These are phyloP conservation scores for Zymoseptoria pseudotritici DNA, from an alignment of 2,329 filamentous ascomycete genomes.

Conservation along the genomic window DNA sequence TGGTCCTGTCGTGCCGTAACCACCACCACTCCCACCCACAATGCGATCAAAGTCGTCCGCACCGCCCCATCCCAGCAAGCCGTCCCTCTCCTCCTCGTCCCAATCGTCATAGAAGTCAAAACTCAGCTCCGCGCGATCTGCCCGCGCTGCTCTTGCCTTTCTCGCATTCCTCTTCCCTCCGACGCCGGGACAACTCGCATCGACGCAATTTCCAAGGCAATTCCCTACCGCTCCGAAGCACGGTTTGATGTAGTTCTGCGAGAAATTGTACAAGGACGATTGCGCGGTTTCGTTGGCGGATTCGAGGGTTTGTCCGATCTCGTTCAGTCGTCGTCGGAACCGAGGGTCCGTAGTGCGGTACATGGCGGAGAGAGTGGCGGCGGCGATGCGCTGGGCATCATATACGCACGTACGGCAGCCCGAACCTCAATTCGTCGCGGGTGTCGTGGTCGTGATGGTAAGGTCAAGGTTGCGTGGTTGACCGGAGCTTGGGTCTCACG, in stretches of 20 bases:
- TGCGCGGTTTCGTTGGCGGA: slow-evolving; percentile 87
- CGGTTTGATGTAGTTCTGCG: slow-evolving; percentile 74
- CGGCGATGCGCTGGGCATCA: too few species aligned
- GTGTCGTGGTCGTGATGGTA: too few species aligned
- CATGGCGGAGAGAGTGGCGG: slow-evolving; percentile 32
- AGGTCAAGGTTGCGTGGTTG: too few species aligned
- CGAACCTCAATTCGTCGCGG: too few species aligned
- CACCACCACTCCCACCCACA: slow-evolving; percentile 58
- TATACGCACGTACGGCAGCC: too few species aligned
- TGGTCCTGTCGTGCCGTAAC: slow-evolving; percentile 28
- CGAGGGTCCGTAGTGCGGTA: slow-evolving; percentile 68
- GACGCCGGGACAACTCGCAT: slow-evolving; percentile 35
- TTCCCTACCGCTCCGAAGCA: slow-evolving; percentile 63
- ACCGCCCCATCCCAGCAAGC: slow-evolving; percentile 58
- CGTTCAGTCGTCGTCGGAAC: slow-evolving; percentile 87
- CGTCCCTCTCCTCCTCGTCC: slow-evolving; percentile 61
- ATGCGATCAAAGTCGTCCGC: slow-evolving; percentile 75
- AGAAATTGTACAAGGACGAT: slow-evolving; percentile 80
- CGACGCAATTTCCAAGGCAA: slow-evolving; percentile 62
- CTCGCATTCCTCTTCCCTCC: slow-evolving; percentile 23
- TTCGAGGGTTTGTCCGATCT: slow-evolving; percentile 84
- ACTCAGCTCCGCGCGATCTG: slow-evolving; percentile 64
- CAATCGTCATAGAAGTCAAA: slow-evolving; percentile 99
- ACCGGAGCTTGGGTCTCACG: too few species aligned
- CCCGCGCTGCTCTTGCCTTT: slow-evolving; percentile 57